A percentile compares a stretch with the other conserved stretches of the same genome.
Conservation (phyloP, 1,284 basidiomycete genomes). For the Pascua sp. region DNA sequence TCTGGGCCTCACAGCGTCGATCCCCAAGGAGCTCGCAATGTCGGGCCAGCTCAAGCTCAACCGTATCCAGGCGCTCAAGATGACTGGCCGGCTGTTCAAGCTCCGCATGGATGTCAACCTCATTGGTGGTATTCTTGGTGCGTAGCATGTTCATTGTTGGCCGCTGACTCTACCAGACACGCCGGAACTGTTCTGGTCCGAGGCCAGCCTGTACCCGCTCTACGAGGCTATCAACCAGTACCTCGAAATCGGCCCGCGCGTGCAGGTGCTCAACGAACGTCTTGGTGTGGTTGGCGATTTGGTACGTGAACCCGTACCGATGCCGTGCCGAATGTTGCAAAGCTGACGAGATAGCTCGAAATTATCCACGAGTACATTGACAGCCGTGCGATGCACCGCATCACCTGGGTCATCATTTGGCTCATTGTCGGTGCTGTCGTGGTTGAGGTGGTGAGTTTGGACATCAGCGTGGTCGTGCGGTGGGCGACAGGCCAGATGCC, state of each 20-base stretch:
- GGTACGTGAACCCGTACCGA: slow-evolving; percentile 52
- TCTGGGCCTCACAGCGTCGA: slow-evolving; percentile 72
- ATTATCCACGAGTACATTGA: slow-evolving; percentile 93
- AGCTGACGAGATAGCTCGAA: slow-evolving; percentile 60
- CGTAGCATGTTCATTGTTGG: too few species aligned
- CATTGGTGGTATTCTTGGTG: slow-evolving; percentile 76
- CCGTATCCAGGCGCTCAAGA: slow-evolving; percentile 75
- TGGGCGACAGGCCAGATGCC: slow-evolving; percentile 5
- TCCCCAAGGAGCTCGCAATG: slow-evolving; percentile 77
- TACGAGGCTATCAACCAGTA: slow-evolving; percentile 94
- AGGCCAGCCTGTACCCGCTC: slow-evolving; percentile 80
- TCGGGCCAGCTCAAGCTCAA: slow-evolving; percentile 75
- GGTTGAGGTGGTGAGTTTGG: slow-evolving; percentile 41
- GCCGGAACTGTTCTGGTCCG: slow-evolving; percentile 92
- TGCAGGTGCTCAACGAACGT: slow-evolving; percentile 84
- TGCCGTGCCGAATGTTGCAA: not conserved
- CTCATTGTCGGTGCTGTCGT: slow-evolving; percentile 83
- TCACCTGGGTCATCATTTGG: slow-evolving; percentile 95
- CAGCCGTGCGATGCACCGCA: slow-evolving; percentile 84
- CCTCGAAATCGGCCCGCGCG: slow-evolving; percentile 83
- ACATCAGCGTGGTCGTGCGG: slow-evolving; percentile 7
- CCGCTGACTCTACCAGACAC: slow-evolving; percentile 56
- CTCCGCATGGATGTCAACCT: slow-evolving; percentile 86
- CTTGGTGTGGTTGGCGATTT: slow-evolving; percentile 82
- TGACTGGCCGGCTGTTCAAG: slow-evolving; percentile 85